A percentile compares a stretch with the other conserved stretches of the same genome.
phyloP scores from a whole-genome alignment of 106 monocot species.

The Allium fistulosum region DNA sequence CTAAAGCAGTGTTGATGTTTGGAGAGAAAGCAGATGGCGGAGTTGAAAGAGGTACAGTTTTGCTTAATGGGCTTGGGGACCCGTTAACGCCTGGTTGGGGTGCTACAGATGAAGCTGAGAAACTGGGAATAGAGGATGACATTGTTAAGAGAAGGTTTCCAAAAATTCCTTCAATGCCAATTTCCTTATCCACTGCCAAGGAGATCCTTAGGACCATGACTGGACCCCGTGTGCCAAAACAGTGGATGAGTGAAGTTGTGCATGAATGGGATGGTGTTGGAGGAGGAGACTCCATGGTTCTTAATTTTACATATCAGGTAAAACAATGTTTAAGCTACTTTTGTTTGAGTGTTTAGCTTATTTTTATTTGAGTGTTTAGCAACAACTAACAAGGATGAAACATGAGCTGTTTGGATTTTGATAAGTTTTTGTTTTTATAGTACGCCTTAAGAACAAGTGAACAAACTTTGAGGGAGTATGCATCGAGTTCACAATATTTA shows the following conservation, averaged over 20 bases:
- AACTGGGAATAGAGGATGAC: constrained; percentile 30
- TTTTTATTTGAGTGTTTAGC: too few relatives aligned
- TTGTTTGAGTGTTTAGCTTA: background rate
- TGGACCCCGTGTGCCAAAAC: constrained; percentile 43
- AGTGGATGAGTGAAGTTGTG: constrained; percentile 32
- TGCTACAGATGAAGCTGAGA: constrained; percentile 21
- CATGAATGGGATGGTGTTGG: constrained; percentile 29
- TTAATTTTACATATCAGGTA: constrained; percentile 87
- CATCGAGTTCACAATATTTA: too few relatives aligned
- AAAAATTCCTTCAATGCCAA: constrained; percentile 78
- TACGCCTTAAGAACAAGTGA: too few relatives aligned
- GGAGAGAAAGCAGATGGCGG: constrained; percentile 30
- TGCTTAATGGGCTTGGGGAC: constrained; percentile 55
- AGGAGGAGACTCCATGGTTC: constrained; percentile 13
- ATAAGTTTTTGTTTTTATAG: too few relatives aligned
- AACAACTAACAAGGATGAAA: too few relatives aligned
- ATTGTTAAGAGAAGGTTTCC: constrained; percentile 57
- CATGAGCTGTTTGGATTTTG: too few relatives aligned
- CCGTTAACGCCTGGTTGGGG: constrained; percentile 83
- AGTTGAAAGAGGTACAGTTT: constrained; percentile 69
- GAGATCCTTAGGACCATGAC: constrained; percentile 44
- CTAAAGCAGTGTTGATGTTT: constrained; percentile 54
- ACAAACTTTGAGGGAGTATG: too few relatives aligned
- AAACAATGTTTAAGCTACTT: background rate
- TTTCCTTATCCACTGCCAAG: constrained; percentile 27